Base-by-base conservation (phyloP, 148 eudicot species). In the Silene uniflora region DNA sequence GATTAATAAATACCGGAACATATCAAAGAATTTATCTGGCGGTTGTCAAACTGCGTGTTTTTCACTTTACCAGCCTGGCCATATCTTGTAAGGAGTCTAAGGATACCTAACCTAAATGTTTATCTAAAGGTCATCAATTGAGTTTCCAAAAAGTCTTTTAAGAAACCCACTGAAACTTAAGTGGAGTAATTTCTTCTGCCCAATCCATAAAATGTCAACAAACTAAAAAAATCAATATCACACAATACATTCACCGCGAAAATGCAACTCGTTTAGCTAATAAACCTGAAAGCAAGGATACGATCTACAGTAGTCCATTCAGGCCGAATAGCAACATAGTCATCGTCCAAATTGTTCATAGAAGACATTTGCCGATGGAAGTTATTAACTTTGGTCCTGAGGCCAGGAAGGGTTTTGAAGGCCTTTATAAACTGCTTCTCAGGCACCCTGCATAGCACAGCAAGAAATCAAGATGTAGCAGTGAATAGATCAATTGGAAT, bases 241-340 rank as follows among this genome's bases (percentile, higher is more conserved):
- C 44, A 22, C 47, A 23, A 59, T 58, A 70, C 6, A 23, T 64
- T 11, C 29, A 58, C 42, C 59, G 62, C 19, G 58, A 2, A 71
- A 52, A 63, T 22, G 68, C 24, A 32, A 66, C n/a, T 17, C 17
- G 63, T 78, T 47, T 46, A 32, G 74, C 74, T 67, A 75, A 64
- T 55, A 67, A 67, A 95, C 98, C 97, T 95, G 97, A 93, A 89
- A 75, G 94, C 91, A 80, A 95, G 83, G 81, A 95, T 83, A 75
- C 99, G 89, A 80, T 95, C 99, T 76, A 95, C 94, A 46, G 96
- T 95, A 71, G 97, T 95, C 96, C 97, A 95, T 80, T 95, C 99
- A 42, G 98, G 91, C 66, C 98, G 91, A 80, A 95, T 86, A 23
- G 97, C 88, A 75, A 89, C 87, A 77, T 80, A 88, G 6, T 95